These are phyloP conservation scores for Lactarius psammicola DNA, from an alignment of 768 basidiomycete genomes.

Conservation along the genomic window DNA sequence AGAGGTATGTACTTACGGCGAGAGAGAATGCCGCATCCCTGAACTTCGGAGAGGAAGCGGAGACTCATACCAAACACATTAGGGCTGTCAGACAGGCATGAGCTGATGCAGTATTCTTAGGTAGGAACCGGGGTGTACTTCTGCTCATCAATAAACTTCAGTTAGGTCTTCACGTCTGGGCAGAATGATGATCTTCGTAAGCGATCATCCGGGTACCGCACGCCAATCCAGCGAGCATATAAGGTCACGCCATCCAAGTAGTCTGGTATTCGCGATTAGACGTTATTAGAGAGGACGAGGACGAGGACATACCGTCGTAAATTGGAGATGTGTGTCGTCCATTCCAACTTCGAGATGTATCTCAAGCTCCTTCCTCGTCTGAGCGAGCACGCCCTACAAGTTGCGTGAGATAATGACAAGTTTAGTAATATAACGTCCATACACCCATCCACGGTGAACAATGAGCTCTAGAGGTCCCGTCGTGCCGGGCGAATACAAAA, in stretches of 20 bases:
- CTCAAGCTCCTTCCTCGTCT: conserved; percentile 59
- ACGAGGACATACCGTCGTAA: conserved; percentile 55
- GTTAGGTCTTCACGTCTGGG: conserved; percentile 50
- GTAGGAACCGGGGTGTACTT: conserved; percentile 40
- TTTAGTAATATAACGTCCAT: conserved; percentile 29
- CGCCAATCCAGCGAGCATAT: conserved; percentile 54
- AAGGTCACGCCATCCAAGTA: conserved; percentile 85
- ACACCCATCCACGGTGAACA: conserved; percentile 71
- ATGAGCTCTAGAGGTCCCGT: conserved; percentile 86
- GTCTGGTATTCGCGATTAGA: conserved; percentile 44
- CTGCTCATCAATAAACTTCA: conserved; percentile 57
- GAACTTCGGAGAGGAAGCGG: conserved; percentile 62
- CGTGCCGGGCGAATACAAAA: conserved; percentile 85
- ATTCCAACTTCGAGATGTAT: conserved; percentile 43
- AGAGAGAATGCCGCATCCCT: conserved; percentile 53
- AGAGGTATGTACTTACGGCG: conserved; percentile 27
- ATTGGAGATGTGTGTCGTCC: conserved; percentile 68
- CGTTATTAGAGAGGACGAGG: conserved; percentile 2
- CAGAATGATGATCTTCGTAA: conserved; percentile 70
- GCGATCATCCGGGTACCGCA: conserved; percentile 52
- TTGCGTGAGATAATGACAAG: not conserved
- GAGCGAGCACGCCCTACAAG: conserved; percentile 67
- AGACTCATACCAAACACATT: conserved; percentile 54
- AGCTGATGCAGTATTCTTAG: not conserved
- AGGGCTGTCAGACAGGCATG: conserved; percentile 32